These are phyloP conservation scores for Globisporangium ultimum DNA, from an alignment of 352 stramenopile species.

Conservation along the genomic window DNA sequence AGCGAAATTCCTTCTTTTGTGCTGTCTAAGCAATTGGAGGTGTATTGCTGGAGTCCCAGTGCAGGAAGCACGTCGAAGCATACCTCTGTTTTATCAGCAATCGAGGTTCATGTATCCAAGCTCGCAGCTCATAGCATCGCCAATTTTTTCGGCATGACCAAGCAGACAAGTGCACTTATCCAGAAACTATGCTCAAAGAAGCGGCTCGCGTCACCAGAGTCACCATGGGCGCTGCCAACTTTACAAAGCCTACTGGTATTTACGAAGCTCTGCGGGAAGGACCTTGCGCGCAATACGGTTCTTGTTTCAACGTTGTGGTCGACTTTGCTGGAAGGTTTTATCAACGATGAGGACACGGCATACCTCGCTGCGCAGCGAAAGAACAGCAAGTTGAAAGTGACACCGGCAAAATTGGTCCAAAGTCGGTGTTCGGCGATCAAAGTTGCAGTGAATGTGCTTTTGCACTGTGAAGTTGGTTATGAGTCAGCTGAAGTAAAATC, in stretches of 20 bases:
- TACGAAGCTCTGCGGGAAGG: constrained; percentile 41
- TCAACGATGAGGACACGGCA: constrained; percentile 13
- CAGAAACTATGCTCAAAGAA: constrained; percentile 54
- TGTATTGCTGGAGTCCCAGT: constrained; percentile 36
- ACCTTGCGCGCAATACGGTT: constrained; percentile 19
- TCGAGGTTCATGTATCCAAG: constrained; percentile 45
- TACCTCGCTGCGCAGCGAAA: neutral
- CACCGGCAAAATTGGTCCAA: constrained; percentile 30
- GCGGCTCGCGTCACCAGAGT: constrained; percentile 22
- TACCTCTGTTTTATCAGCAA: constrained; percentile 21
- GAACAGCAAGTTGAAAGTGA: constrained; percentile 20
- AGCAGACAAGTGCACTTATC: constrained; percentile 35
- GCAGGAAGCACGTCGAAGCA: constrained; percentile 22
- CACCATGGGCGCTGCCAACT: constrained; percentile 21
- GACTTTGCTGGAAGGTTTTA: constrained; percentile 41
- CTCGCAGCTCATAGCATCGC: constrained; percentile 46
- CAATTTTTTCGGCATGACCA: constrained; percentile 38
- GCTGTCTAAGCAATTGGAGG: constrained; percentile 39
- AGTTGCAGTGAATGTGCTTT: constrained; percentile 53
- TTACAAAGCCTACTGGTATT: constrained; percentile 69
- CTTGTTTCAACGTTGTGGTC: constrained; percentile 41
- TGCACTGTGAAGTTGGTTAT: constrained; percentile 29
- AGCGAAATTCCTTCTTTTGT: constrained; percentile 25
- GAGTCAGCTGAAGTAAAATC: constrained; percentile 13
- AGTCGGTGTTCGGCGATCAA: constrained; percentile 59